phyloP scores from a whole-genome alignment of 148 eudicot genomes.

The Camellia granthamiana region DNA sequence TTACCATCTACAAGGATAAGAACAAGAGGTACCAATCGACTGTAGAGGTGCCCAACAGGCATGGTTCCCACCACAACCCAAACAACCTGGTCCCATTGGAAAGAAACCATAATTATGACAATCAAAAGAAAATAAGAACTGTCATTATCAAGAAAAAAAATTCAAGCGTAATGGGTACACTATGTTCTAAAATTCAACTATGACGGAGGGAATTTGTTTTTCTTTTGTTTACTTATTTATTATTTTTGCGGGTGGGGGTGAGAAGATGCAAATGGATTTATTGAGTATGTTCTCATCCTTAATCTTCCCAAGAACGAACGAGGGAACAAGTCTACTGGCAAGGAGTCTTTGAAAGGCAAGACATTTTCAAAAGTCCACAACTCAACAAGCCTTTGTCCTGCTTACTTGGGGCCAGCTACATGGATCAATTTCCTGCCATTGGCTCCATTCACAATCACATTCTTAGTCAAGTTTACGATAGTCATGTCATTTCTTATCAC shows the following conservation, averaged over 20 bases:
- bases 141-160: neutral
- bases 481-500: no score
- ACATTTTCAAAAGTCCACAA: no score
- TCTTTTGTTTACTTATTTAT: neutral
- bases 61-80: conserved; percentile 50
- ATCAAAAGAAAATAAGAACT: conserved; percentile 6
- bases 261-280: no score
- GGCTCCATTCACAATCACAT: no score
- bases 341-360: no score
- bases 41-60: conserved; percentile 70
- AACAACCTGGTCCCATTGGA: conserved; percentile 41
- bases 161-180: neutral
- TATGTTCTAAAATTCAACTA: neutral
- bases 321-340: no score
- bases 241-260: neutral
- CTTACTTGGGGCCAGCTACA: no score
- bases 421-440: no score
- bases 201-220: neutral
- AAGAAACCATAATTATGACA: neutral
- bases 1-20: conserved; percentile 96
- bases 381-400: no score
- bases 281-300: neutral
- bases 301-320: no score
- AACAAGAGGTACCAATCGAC: conserved; percentile 87
- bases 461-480: no score